phyloP scores from a whole-genome alignment of 768 basidiomycete species.

The Tubosaeta sp. region DNA sequence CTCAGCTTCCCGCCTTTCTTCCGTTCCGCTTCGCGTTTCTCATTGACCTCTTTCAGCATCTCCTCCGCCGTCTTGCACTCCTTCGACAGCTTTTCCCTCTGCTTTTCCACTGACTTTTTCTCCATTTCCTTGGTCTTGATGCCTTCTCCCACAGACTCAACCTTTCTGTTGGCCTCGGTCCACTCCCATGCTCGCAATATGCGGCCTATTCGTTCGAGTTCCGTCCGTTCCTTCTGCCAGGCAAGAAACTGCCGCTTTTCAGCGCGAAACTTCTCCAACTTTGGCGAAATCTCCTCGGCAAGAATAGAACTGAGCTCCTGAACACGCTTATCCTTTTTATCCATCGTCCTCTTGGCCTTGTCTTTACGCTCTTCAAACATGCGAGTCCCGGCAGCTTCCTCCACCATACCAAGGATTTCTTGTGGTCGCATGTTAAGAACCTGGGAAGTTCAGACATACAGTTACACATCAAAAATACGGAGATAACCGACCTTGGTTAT shows the following conservation, averaged over 20 bases:
- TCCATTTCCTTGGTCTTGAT: constrained; percentile 49
- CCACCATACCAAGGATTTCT: constrained; percentile 97
- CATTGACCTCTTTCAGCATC: constrained; percentile 60
- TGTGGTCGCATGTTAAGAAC: constrained; percentile 97
- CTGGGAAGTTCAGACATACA: constrained; percentile 20
- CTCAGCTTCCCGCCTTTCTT: constrained; percentile 91
- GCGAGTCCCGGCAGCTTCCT: constrained; percentile 96
- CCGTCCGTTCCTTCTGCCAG: constrained; percentile 84
- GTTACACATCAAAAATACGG: neutral
- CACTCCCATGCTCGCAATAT: constrained; percentile 88
- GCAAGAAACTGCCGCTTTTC: constrained; percentile 88
- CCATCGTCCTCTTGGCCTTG: constrained; percentile 93
- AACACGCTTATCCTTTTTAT: constrained; percentile 94
- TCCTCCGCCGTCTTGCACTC: constrained; percentile 66
- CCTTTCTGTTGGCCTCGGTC: constrained; percentile 55
- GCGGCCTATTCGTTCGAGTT: constrained; percentile 82
- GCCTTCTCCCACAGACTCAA: constrained; percentile 52
- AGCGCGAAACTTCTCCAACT: constrained; percentile 81
- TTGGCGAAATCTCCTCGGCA: constrained; percentile 89
- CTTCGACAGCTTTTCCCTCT: constrained; percentile 45
- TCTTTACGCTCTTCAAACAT: constrained; percentile 99
- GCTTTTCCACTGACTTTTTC: constrained; percentile 41
- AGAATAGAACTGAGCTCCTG: constrained; percentile 81
- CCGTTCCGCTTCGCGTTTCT: constrained; percentile 80
- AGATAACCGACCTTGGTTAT: constrained; percentile 79